Conservation (phyloP, 202 grass and related monocot genomes). For the Schoenoplectus triqueter region DNA sequence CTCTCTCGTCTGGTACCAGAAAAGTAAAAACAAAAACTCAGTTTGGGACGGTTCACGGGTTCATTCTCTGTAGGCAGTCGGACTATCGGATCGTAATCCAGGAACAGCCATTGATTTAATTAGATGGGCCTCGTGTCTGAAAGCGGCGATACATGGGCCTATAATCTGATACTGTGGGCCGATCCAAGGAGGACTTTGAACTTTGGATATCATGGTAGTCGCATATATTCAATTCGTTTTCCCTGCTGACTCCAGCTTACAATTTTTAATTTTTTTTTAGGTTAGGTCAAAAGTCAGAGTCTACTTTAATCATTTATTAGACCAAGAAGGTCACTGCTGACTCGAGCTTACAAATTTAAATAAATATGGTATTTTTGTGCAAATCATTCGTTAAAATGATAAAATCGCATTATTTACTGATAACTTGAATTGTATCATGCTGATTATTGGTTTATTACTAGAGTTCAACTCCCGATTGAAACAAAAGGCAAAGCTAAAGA, state of each 20-base stretch:
- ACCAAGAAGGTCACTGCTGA: background rate
- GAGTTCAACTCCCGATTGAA: background rate
- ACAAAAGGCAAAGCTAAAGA: background rate
- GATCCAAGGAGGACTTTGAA: background rate
- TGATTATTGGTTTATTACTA: background rate
- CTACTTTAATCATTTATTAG: too few relatives aligned
- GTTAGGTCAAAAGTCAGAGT: too few relatives aligned
- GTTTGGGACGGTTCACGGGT: constrained; percentile 14
- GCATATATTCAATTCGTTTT: background rate
- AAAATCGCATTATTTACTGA: background rate
- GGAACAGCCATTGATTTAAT: background rate
- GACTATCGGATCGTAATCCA: background rate
- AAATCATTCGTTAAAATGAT: background rate
- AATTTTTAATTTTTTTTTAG: background rate
- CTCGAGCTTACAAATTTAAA: background rate
- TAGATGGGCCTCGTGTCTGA: background rate
- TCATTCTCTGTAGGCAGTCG: background rate
- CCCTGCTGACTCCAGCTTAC: background rate
- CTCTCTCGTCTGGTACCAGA: background rate
- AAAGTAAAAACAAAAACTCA: background rate
- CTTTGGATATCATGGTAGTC: background rate
- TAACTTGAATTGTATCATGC: background rate
- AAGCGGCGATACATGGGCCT: background rate
- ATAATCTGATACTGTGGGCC: constrained; percentile 2
- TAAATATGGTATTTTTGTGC: background rate